phyloP scores from a whole-genome alignment of 352 stramenopile genomes.

The Globisporangium solare region DNA sequence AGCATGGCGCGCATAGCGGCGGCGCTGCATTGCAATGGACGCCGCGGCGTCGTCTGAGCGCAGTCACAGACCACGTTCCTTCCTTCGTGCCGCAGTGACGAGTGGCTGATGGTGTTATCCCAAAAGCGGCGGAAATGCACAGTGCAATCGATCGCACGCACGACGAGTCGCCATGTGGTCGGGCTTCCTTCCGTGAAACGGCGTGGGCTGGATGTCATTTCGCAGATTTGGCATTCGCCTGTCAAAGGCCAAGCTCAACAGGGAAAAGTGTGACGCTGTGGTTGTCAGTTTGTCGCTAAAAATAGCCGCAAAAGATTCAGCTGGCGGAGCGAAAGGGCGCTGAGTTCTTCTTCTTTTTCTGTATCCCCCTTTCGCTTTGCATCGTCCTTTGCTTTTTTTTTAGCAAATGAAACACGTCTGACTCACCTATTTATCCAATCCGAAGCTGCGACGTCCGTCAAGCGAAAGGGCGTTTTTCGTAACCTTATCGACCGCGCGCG shows the following conservation, averaged over 20 bases:
- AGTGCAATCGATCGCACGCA: no score
- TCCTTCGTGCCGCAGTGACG: no score
- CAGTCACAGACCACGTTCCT: no score
- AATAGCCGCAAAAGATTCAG: constrained; percentile 12
- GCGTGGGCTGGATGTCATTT: no score
- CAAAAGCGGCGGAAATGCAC: no score
- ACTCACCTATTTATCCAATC: constrained; percentile 1
- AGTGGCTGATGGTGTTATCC: no score
- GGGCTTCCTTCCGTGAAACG: no score
- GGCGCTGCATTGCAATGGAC: no score
- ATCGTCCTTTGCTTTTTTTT: neutral
- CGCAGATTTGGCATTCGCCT: neutral
- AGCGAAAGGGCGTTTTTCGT: constrained; percentile 15
- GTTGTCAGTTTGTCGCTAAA: constrained; percentile 7
- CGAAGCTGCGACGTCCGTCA: neutral
- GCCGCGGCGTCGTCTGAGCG: no score
- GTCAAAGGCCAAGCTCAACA: no score
- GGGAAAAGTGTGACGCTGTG: neutral
- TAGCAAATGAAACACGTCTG: neutral
- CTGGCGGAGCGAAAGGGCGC: constrained; percentile 1
- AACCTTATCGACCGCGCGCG: neutral
- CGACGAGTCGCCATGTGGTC: no score
- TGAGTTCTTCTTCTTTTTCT: neutral
- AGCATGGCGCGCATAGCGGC: no score
- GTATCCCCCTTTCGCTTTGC: neutral